These are phyloP conservation scores for Ascocoryne sarcoides DNA, from an alignment of 2,329 filamentous ascomycete genomes.

Conservation along the genomic window DNA sequence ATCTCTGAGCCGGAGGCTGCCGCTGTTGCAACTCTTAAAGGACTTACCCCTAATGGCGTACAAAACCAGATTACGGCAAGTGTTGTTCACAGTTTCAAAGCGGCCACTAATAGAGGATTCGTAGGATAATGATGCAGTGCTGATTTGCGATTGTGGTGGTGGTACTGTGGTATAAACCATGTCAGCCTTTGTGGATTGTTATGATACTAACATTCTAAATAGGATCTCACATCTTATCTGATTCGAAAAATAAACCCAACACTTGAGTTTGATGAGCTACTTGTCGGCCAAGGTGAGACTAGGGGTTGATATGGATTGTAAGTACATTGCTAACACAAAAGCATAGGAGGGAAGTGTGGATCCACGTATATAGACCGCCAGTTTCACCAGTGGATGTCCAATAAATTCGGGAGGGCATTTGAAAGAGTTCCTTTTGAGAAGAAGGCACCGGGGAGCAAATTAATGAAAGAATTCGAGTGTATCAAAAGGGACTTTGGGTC, in stretches of 20 bases:
- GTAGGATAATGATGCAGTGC: constrained; percentile 14
- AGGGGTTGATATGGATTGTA: too few relatives aligned
- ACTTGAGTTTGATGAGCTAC: constrained; percentile 17
- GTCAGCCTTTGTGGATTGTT: too few relatives aligned
- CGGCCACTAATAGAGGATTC: background rate
- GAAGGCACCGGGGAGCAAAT: constrained; percentile 15
- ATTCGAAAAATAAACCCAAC: constrained; percentile 11
- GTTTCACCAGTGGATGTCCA: constrained; percentile 10
- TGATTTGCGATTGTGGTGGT: constrained; percentile 22
- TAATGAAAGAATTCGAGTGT: constrained; percentile 14
- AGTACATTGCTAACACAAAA: too few relatives aligned
- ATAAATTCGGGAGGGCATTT: constrained; percentile 11
- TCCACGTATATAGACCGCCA: constrained; percentile 18
- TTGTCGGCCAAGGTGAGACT: too few relatives aligned
- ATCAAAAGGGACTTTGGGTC: constrained; percentile 12
- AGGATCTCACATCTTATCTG: constrained; percentile 21
- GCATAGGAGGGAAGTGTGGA: constrained; percentile 19
- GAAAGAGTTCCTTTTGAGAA: constrained; percentile 4
- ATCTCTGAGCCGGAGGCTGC: background rate
- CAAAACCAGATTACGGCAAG: constrained; percentile 12
- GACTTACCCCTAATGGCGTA: background rate
- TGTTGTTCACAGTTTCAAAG: too few relatives aligned
- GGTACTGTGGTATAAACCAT: too few relatives aligned
- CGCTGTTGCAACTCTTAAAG: background rate
- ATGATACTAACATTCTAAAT: too few relatives aligned